Conservation (phyloP, 2,329 filamentous ascomycete genomes). For the Colletotrichum karsti region DNA sequence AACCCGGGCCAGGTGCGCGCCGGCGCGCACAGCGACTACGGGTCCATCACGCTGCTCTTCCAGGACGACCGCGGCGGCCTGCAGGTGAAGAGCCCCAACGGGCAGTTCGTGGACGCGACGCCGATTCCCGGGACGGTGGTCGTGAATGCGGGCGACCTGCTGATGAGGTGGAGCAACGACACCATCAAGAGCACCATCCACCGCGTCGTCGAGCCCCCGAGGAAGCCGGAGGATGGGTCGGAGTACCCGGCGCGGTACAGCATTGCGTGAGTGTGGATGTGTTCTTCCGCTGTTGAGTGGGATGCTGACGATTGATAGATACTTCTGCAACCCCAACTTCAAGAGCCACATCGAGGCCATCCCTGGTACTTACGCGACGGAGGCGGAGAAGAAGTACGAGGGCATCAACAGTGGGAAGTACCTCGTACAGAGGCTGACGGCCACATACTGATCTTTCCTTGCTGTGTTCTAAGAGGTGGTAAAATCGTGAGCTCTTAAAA, state of each 20-base stretch:
- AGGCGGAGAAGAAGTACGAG: conserved; percentile 79
- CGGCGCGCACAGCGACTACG: conserved; percentile 78
- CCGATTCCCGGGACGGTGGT: conserved; percentile 86
- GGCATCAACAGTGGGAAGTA: conserved; percentile 84
- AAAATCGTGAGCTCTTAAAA: too few species aligned
- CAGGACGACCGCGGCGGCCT: conserved; percentile 65
- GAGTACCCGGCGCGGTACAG: conserved; percentile 83
- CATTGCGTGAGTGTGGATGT: conserved; percentile 70
- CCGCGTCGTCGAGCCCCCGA: conserved; percentile 86
- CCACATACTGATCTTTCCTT: conserved; percentile 66
- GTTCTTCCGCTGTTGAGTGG: not conserved
- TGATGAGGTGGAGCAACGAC: conserved; percentile 91
- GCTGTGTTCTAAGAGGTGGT: not conserved
- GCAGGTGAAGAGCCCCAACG: conserved; percentile 74
- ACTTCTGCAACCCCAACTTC: conserved; percentile 90
- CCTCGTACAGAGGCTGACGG: conserved; percentile 77
- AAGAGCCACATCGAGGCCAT: conserved; percentile 80
- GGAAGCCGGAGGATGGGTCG: conserved; percentile 57
- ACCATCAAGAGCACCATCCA: conserved; percentile 91
- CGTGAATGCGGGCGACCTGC: conserved; percentile 87
- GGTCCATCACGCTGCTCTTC: conserved; percentile 69
- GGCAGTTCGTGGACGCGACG: conserved; percentile 82
- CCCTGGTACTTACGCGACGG: conserved; percentile 74
- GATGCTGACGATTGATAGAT: conserved; percentile 50
- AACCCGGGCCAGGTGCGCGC: conserved; percentile 78